phyloP scores from a whole-genome alignment of 495 filamentous ascomycete genomes.

The Trichoderma reesei region DNA sequence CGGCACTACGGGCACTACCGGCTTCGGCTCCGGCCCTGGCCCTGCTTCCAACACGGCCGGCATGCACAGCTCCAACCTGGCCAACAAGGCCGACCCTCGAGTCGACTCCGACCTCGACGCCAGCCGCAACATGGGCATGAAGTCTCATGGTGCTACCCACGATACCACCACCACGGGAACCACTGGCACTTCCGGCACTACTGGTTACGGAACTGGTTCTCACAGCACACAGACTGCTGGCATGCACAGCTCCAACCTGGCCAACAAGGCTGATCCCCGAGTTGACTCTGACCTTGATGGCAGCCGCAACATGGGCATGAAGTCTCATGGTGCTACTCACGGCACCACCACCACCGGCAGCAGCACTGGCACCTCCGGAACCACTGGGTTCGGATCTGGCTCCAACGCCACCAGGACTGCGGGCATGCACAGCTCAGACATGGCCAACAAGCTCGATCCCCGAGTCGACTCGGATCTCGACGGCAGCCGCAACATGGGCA shows the following conservation, averaged over 20 bases:
- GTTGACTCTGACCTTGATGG: conserved; percentile 21
- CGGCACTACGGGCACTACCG: conserved; percentile 15
- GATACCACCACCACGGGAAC: neutral
- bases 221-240: conserved; percentile 19
- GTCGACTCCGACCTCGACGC: conserved; percentile 22
- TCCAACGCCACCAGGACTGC: conserved; percentile 14
- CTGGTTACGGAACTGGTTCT: neutral
- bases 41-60: conserved; percentile 21
- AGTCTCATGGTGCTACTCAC: conserved; percentile 8
- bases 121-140: conserved; percentile 10
- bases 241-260: conserved; percentile 26
- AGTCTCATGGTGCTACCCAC: conserved; percentile 9
- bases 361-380: neutral
- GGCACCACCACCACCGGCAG: neutral
- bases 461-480: conserved; percentile 23
- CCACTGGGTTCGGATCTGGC: neutral
- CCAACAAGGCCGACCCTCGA: conserved; percentile 30
- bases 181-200: neutral
- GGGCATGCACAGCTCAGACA: conserved; percentile 29
- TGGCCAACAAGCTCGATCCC: conserved; percentile 29
- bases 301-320: conserved; percentile 10
- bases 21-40: neutral
- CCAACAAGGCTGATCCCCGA: conserved; percentile 30
- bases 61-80: conserved; percentile 26
- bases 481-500: conserved; percentile 11